A percentile compares a stretch with the other conserved stretches of the same genome.
phyloP scores from a whole-genome alignment of 306 rosid species.

The Arachis stenosperma region DNA sequence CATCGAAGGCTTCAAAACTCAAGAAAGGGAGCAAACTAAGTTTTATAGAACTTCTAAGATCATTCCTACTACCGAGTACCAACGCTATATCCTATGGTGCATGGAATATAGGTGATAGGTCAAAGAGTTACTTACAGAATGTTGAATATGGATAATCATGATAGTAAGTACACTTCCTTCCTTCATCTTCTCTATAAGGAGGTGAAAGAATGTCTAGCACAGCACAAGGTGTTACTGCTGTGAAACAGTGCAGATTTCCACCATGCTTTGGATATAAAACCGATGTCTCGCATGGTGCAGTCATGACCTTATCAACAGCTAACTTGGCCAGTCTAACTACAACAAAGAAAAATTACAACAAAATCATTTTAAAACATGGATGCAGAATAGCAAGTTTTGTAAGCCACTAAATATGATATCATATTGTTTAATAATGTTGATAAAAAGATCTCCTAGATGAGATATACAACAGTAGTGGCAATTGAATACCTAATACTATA shows the following conservation, averaged over 20 bases:
- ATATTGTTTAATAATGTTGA: not conserved
- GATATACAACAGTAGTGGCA: not conserved
- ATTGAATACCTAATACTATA: not conserved
- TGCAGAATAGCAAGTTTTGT: constrained; percentile 26
- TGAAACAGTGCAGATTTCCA: constrained; percentile 91
- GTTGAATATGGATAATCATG: constrained; percentile 75
- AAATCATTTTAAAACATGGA: constrained; percentile 18
- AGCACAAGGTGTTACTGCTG: constrained; percentile 88
- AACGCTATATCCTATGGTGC: not conserved
- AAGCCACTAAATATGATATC: constrained; percentile 32
- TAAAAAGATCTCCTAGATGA: not conserved
- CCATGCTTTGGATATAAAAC: constrained; percentile 78
- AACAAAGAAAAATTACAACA: constrained; percentile 7
- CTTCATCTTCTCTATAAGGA: constrained; percentile 77
- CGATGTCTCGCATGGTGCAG: constrained; percentile 73
- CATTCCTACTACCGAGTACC: not conserved
- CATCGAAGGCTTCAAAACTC: not conserved
- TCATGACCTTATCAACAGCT: constrained; percentile 72
- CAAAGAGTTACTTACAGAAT: constrained; percentile 59
- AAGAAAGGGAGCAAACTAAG: too few relatives aligned
- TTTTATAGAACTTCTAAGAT: too few relatives aligned
- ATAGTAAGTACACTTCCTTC: constrained; percentile 85
- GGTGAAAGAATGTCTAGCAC: constrained; percentile 88
- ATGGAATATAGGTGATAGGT: not conserved
- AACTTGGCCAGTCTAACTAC: constrained; percentile 84